Conservation (phyloP, 1,284 basidiomycete genomes). For the Malassezia nana region DNA sequence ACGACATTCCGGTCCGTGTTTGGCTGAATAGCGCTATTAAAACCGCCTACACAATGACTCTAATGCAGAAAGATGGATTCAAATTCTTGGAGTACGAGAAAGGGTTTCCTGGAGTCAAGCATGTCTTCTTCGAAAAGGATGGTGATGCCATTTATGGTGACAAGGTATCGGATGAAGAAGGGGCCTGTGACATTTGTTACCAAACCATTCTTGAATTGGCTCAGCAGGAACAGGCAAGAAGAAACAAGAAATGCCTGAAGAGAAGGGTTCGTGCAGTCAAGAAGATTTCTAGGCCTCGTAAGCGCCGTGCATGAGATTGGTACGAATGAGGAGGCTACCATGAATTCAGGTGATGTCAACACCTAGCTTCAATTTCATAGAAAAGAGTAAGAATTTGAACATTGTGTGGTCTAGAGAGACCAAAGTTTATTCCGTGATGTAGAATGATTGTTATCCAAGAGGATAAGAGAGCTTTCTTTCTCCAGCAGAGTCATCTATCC, state of each 20-base stretch:
- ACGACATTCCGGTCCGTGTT: background rate
- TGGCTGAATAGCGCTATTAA: background rate
- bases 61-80: background rate
- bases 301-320: no score
- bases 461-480: no score
- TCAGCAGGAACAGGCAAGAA: background rate
- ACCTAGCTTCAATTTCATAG: no score
- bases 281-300: background rate
- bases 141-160: background rate
- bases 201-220: background rate
- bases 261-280: background rate
- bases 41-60: background rate
- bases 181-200: background rate
- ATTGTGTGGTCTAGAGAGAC: no score
- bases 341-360: no score
- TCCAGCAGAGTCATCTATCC: no score
- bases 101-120: background rate
- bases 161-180: background rate
- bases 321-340: no score
- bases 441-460: no score
- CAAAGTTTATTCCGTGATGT: no score
- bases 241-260: background rate
- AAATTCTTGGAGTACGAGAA: background rate
- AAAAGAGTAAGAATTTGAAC: no score
- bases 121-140: background rate